These are phyloP conservation scores for Clarkia xantiana DNA, from an alignment of 345 rosid species.

Conservation along the genomic window DNA sequence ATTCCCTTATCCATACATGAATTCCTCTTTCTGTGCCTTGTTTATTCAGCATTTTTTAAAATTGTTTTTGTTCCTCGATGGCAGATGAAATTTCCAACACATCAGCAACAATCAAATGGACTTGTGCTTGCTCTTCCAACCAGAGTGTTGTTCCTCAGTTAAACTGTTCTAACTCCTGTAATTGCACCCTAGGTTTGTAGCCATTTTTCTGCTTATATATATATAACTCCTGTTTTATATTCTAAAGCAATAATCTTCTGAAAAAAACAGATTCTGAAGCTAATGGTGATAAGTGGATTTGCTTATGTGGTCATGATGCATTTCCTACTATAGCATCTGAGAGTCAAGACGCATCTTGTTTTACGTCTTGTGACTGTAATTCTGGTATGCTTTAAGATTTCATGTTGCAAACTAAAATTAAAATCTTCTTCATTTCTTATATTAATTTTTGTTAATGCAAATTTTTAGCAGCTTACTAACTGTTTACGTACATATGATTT, in stretches of 20 bases:
- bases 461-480: neutral
- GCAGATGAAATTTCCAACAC: slow-evolving; percentile 35
- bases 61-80: slow-evolving; percentile 3
- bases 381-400: too few relatives aligned
- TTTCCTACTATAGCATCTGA: too few relatives aligned
- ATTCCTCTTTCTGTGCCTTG: neutral
- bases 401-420: too few relatives aligned
- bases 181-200: slow-evolving; percentile 59
- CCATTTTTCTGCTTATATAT: neutral
- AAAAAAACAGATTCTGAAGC: too few relatives aligned
- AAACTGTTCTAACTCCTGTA: slow-evolving; percentile 72
- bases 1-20: neutral
- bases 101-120: slow-evolving; percentile 44
- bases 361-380: too few relatives aligned
- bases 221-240: too few relatives aligned
- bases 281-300: too few relatives aligned
- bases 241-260: too few relatives aligned
- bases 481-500: slow-evolving; percentile 2
- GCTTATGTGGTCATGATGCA: too few relatives aligned
- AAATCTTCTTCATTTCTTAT: too few relatives aligned
- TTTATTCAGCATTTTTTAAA: neutral
- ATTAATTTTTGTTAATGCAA: neutral
- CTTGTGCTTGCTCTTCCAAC: slow-evolving; percentile 44
- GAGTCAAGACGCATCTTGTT: too few relatives aligned
- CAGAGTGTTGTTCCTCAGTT: slow-evolving; percentile 30